These are phyloP conservation scores for Fusarium zealandicum DNA, from an alignment of 2,329 filamentous ascomycete genomes.

Conservation along the genomic window DNA sequence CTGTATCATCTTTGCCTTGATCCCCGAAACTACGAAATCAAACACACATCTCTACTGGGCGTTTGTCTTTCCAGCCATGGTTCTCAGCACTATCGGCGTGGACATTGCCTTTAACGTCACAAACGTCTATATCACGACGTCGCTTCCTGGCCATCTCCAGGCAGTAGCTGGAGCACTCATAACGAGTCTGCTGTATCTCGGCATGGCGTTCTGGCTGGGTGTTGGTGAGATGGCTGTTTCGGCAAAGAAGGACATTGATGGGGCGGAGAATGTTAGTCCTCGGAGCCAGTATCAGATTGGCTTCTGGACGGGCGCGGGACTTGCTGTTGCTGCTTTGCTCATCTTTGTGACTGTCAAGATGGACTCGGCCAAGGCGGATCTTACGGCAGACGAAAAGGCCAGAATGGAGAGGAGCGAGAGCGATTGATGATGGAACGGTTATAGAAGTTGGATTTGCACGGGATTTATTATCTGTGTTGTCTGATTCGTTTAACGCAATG, in stretches of 20 bases:
- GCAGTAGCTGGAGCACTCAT: constrained; percentile 72
- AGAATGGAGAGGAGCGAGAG: constrained; percentile 28
- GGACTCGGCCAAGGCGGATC: constrained; percentile 60
- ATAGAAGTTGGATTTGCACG: too few relatives aligned
- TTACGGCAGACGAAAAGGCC: constrained; percentile 65
- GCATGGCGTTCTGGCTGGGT: constrained; percentile 75
- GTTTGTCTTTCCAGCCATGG: constrained; percentile 74
- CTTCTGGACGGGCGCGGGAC: constrained; percentile 71
- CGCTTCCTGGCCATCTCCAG: constrained; percentile 70
- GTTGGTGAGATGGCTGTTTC: constrained; percentile 71
- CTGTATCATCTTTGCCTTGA: constrained; percentile 68
- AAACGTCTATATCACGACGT: constrained; percentile 80
- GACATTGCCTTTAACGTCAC: constrained; percentile 79
- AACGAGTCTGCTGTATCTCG: constrained; percentile 69
- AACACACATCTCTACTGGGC: constrained; percentile 66
- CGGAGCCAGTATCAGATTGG: constrained; percentile 67
- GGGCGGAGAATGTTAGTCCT: constrained; percentile 46
- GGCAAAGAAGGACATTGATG: constrained; percentile 48
- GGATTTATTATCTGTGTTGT: too few relatives aligned
- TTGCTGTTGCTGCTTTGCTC: constrained; percentile 58
- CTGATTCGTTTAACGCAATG: too few relatives aligned
- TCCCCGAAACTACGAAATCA: constrained; percentile 57
- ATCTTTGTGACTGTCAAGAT: constrained; percentile 66
- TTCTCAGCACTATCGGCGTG: constrained; percentile 73
- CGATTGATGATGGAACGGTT: not conserved